These are phyloP conservation scores for Aspergillus bombycis DNA, from an alignment of 2,329 filamentous ascomycete species.

Conservation along the genomic window DNA sequence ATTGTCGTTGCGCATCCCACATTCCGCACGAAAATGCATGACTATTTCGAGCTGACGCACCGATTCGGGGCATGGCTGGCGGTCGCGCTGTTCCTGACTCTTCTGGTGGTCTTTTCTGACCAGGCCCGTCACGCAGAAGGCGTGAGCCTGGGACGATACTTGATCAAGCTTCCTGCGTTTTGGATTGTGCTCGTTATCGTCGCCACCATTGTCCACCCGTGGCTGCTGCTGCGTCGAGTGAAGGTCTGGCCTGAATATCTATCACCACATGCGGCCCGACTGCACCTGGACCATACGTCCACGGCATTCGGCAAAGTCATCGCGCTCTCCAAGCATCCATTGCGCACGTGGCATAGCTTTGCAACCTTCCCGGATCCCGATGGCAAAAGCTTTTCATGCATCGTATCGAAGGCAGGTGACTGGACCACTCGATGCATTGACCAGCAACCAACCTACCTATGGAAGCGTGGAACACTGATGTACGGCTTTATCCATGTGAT, in stretches of 20 bases:
- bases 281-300: conserved; percentile 26
- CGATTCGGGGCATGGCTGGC: conserved; percentile 42
- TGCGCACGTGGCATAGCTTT: conserved; percentile 29
- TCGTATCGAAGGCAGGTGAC: conserved; percentile 25
- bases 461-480: conserved; percentile 22
- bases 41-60: conserved; percentile 42
- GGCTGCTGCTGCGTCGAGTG: conserved; percentile 23
- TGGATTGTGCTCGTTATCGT: conserved; percentile 28
- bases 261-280: conserved; percentile 26
- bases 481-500: conserved; percentile 18
- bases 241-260: conserved; percentile 25
- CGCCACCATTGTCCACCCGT: conserved; percentile 24
- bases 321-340: conserved; percentile 21
- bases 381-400: conserved; percentile 13
- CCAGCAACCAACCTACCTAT: conserved; percentile 23
- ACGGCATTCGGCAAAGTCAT: conserved; percentile 22
- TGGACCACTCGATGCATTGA: conserved; percentile 27
- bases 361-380: conserved; percentile 22
- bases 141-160: not conserved
- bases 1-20: conserved; percentile 20
- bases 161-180: conserved; percentile 16
- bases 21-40: conserved; percentile 34
- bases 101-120: conserved; percentile 16
- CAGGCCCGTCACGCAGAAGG: conserved; percentile 5
- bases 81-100: conserved; percentile 19